Conservation (phyloP, 2,329 filamentous ascomycete species). For the Ceratocystis destructans region DNA sequence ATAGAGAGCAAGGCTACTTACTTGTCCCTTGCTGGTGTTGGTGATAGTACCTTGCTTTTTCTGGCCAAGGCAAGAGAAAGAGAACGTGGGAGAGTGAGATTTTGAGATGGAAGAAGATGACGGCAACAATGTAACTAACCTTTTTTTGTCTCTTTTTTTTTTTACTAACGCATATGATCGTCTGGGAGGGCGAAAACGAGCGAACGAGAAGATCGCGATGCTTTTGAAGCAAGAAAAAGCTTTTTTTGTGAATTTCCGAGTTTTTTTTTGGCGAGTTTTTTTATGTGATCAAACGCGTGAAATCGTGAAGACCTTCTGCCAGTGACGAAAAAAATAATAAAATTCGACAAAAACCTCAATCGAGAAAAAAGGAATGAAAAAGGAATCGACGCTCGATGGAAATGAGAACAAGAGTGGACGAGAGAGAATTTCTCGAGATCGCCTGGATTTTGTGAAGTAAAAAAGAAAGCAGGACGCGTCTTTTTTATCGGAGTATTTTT, state of each 20-base stretch:
- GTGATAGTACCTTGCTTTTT: not conserved
- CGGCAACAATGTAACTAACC: not conserved
- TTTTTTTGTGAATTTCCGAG: not conserved
- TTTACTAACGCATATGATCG: not conserved
- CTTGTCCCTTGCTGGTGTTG: not conserved
- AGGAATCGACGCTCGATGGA: not conserved
- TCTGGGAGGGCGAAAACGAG: not conserved
- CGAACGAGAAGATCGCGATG: not conserved
- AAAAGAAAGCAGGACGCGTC: conserved; percentile 5
- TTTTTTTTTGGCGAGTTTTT: not conserved
- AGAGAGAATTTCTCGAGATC: conserved; percentile 3
- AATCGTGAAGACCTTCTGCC: not conserved
- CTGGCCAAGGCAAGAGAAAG: not conserved
- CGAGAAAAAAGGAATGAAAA: not conserved
- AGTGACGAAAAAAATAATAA: not conserved
- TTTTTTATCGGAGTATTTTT: not conserved
- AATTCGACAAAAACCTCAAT: not conserved
- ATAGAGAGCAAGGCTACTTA: too few relatives aligned
- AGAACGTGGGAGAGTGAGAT: too few relatives aligned
- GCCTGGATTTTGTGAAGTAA: not conserved
- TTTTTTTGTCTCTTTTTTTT: not conserved
- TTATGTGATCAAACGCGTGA: not conserved
- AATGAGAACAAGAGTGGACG: not conserved
- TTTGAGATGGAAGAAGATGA: not conserved
- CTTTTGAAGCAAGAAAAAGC: not conserved